Percentiles rank a stretch among this genome's conserved stretches.
Conservation (phyloP, 352 stramenopile genomes). For the Phytophthora brassicae region DNA sequence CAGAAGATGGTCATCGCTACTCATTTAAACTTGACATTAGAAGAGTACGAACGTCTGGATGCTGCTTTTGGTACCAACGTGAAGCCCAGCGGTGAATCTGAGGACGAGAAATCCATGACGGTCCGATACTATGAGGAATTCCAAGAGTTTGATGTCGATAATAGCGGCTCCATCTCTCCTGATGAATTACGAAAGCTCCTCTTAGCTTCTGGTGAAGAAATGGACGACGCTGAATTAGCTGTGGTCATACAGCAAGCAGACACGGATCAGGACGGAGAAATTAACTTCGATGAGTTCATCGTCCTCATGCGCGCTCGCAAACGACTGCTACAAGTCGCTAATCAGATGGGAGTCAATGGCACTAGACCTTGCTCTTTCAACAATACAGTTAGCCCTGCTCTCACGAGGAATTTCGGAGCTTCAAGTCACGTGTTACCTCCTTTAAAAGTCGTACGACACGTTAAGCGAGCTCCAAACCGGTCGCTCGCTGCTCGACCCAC, state of each 20-base stretch:
- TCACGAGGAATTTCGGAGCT: conserved; percentile 7
- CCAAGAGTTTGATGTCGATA: conserved; percentile 73
- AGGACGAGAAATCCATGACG: conserved; percentile 35
- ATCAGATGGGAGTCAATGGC: conserved; percentile 59
- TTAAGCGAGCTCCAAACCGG: conserved; percentile 51
- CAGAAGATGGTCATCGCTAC: conserved; percentile 52
- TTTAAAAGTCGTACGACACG: conserved; percentile 52
- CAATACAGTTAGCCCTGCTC: conserved; percentile 8
- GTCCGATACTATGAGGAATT: conserved; percentile 64
- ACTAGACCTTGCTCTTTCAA: conserved; percentile 26
- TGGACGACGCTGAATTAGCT: conserved; percentile 76
- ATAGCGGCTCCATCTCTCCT: conserved; percentile 76
- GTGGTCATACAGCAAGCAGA: conserved; percentile 68
- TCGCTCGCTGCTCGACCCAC: conserved; percentile 50
- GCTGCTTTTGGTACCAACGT: conserved; percentile 46
- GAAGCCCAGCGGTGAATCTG: conserved; percentile 1
- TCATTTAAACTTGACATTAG: conserved; percentile 65
- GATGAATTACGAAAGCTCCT: conserved; percentile 65
- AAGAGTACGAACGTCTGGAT: conserved; percentile 72
- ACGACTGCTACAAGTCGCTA: conserved; percentile 66
- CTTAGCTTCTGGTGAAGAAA: conserved; percentile 59
- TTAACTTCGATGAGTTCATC: conserved; percentile 83
- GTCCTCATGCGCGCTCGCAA: conserved; percentile 79
- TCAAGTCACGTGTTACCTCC: conserved; percentile 45
- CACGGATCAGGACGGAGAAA: conserved; percentile 68